A percentile compares a stretch with the other conserved stretches of the same genome.
phyloP scores from a whole-genome alignment of 2,329 filamentous ascomycete genomes.

The Metarhizium brunneum region DNA sequence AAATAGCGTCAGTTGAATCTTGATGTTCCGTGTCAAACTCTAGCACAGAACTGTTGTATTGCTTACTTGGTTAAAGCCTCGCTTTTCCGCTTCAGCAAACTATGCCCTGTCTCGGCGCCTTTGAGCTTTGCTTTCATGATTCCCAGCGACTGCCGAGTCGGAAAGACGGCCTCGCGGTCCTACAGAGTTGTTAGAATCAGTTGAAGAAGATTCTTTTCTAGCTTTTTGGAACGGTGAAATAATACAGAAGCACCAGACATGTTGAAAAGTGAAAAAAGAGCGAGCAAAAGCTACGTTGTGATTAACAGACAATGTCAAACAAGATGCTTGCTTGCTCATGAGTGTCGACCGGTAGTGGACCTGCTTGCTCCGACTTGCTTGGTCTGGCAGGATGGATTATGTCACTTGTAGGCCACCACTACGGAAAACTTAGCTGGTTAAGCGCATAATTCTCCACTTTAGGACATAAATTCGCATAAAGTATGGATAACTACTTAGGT shows the following conservation, averaged over 20 bases:
- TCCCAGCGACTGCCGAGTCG: conserved; percentile 91
- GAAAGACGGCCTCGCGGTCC: conserved; percentile 95
- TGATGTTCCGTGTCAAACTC: background rate
- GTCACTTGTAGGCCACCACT: background rate
- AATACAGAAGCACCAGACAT: conserved; percentile 25
- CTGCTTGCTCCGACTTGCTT: too few species aligned
- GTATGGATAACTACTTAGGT: background rate
- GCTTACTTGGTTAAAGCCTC: conserved; percentile 91
- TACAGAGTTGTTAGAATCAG: conserved; percentile 24
- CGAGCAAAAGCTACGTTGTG: background rate
- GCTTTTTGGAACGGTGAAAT: background rate
- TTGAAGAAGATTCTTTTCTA: background rate
- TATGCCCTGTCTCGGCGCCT: conserved; percentile 84
- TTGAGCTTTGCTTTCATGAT: conserved; percentile 98
- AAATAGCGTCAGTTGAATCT: background rate
- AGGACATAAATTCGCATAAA: background rate
- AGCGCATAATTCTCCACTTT: background rate
- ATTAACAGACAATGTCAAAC: background rate
- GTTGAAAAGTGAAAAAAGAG: conserved; percentile 3
- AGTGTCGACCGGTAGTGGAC: background rate
- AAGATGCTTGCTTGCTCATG: background rate
- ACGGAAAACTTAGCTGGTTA: background rate
- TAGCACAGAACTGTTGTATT: conserved; percentile 4
- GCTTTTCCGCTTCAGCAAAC: conserved; percentile 92
- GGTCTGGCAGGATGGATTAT: background rate